Evolutionary conservation across 805 yeast genomes (phyloP).

Genomic region (Pichia manshurica): DNA sequence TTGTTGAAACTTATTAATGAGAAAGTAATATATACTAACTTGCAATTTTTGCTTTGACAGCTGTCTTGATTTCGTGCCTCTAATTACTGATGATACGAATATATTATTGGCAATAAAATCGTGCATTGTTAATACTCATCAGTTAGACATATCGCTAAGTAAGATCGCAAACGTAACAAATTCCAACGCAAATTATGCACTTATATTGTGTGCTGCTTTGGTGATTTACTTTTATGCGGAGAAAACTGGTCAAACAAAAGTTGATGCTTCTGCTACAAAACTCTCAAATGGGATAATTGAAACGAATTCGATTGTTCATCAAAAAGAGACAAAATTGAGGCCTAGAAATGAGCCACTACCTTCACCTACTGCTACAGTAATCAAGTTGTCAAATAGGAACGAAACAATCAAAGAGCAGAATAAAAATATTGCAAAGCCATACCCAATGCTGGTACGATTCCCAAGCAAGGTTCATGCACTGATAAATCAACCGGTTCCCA

Average conservation of each 20-base stretch:
- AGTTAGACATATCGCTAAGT: not conserved
- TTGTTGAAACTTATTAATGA: not conserved
- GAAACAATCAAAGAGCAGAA: not conserved
- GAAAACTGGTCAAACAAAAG: too few relatives aligned
- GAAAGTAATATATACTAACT: conserved; percentile 2
- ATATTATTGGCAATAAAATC: conserved; percentile 1
- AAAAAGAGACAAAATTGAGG: not conserved
- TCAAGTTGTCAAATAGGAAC: not conserved
- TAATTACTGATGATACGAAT: conserved; percentile 1
- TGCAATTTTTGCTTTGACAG: not conserved
- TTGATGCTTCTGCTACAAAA: too few relatives aligned
- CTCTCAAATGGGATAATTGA: too few relatives aligned
- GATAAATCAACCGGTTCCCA: not conserved
- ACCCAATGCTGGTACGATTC: not conserved
- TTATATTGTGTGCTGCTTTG: too few relatives aligned
- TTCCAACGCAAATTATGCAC: too few relatives aligned
- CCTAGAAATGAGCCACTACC: not conserved
- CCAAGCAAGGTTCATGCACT: not conserved
- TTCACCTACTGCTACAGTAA: not conserved
- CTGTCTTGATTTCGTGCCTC: conserved; percentile 8
- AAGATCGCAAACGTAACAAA: not conserved
- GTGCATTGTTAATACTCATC: conserved; percentile 1
- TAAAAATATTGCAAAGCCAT: not conserved
- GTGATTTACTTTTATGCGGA: too few relatives aligned
- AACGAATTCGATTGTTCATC: too few relatives aligned